Conservation (phyloP, 1,139 yeast species). For the Sugiyamaella castrensis region DNA sequence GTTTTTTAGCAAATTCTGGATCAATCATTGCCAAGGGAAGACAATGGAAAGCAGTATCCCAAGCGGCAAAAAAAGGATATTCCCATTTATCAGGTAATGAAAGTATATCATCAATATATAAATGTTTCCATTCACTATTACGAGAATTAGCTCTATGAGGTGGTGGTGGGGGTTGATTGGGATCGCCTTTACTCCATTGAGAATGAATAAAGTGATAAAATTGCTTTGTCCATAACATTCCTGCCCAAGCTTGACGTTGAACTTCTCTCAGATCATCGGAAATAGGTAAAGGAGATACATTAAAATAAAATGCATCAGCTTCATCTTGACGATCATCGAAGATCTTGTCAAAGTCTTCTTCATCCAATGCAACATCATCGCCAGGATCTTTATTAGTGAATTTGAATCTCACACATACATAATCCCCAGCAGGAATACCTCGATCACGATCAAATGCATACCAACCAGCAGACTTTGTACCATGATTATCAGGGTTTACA, state of each 20-base stretch:
- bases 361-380: conserved; percentile 50
- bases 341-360: conserved; percentile 69
- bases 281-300: conserved; percentile 81
- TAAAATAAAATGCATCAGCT: conserved; percentile 94
- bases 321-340: conserved; percentile 78
- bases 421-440: conserved; percentile 84
- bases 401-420: conserved; percentile 82
- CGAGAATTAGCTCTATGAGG: conserved; percentile 78
- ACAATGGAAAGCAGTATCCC: conserved; percentile 98
- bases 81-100: conserved; percentile 97
- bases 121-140: conserved; percentile 85
- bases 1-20: conserved; percentile 90
- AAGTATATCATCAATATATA: conserved; percentile 83
- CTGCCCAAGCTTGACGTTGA: conserved; percentile 94
- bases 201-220: conserved; percentile 84
- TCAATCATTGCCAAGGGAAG: conserved; percentile 93
- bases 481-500: conserved; percentile 64
- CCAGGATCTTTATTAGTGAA: conserved; percentile 50
- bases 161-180: conserved; percentile 72
- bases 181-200: conserved; percentile 90
- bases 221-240: conserved; percentile 92
- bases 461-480: conserved; percentile 81
- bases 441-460: conserved; percentile 72
- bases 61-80: conserved; percentile 94
- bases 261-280: conserved; percentile 78